These are phyloP conservation scores for Penium margaritaceum DNA, from an alignment of 139 green algal species.

Conservation along the genomic window DNA sequence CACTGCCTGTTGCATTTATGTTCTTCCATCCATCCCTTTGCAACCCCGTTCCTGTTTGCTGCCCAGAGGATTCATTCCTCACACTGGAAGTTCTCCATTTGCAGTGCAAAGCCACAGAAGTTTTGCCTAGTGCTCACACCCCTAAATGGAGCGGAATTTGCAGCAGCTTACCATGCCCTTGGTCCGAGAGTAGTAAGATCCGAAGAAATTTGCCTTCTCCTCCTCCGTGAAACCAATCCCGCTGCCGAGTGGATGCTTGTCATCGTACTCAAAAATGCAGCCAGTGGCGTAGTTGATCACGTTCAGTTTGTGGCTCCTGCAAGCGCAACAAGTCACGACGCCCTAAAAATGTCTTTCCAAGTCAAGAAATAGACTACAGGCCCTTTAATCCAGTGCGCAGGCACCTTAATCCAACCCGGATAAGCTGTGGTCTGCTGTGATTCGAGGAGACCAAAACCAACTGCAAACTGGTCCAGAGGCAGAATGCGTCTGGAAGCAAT, in stretches of 20 bases:
- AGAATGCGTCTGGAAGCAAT: too few species aligned
- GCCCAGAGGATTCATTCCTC: too few species aligned
- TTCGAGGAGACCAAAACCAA: slow-evolving; percentile 40
- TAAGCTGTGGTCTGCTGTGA: slow-evolving; percentile 39
- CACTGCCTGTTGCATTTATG: too few species aligned
- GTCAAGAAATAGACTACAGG: background rate
- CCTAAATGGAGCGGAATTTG: background rate
- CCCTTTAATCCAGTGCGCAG: too few species aligned
- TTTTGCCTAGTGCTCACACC: slow-evolving; percentile 56
- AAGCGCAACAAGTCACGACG: too few species aligned
- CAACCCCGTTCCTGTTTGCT: too few species aligned
- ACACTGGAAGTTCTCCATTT: too few species aligned
- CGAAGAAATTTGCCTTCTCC: slow-evolving; percentile 91
- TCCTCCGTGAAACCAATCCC: slow-evolving; percentile 80
- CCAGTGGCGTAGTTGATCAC: slow-evolving; percentile 93
- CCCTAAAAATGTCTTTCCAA: background rate
- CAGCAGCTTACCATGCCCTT: slow-evolving; percentile 64
- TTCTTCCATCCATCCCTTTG: too few species aligned
- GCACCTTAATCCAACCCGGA: too few species aligned
- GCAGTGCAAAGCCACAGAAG: too few species aligned
- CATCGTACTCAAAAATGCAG: slow-evolving; percentile 97
- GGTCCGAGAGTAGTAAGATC: slow-evolving; percentile 91
- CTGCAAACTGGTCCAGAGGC: too few species aligned
- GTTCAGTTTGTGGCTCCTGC: slow-evolving; percentile 61
- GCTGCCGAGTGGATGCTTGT: slow-evolving; percentile 60